phyloP scores from a whole-genome alignment of 305 asterid genomes.

The Petunia hybrid region DNA sequence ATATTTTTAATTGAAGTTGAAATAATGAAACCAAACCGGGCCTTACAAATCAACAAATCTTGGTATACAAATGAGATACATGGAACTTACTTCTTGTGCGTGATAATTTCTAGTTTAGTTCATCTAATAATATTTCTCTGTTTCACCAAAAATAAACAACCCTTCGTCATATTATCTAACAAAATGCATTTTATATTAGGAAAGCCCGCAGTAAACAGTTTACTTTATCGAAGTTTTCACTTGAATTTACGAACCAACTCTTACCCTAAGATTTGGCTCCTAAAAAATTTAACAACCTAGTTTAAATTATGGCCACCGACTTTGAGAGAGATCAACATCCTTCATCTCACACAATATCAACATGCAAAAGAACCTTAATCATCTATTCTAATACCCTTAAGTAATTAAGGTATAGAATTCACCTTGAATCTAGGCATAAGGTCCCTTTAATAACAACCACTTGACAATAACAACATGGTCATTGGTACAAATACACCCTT shows the following conservation, averaged over 20 bases:
- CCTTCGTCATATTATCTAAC: background rate
- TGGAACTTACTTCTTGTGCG: background rate
- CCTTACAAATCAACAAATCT: background rate
- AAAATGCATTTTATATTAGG: background rate
- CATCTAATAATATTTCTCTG: background rate
- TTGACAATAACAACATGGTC: background rate
- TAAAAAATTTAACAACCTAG: background rate
- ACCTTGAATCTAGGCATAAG: background rate
- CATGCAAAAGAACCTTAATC: background rate
- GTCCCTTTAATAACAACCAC: background rate
- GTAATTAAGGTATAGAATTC: background rate
- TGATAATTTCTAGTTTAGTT: background rate
- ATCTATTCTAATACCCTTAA: background rate
- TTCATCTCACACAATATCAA: background rate
- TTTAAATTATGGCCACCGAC: background rate
- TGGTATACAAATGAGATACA: background rate
- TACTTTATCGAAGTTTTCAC: background rate
- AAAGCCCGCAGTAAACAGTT: background rate
- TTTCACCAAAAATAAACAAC: background rate
- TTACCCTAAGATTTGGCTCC: background rate
- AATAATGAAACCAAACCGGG: too few species aligned
- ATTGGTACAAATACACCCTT: background rate
- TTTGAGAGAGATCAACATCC: background rate
- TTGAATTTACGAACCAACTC: background rate
- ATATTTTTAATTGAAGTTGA: too few species aligned